These are phyloP conservation scores for Melampsora americana DNA, from an alignment of 1,284 basidiomycete genomes.

Conservation along the genomic window DNA sequence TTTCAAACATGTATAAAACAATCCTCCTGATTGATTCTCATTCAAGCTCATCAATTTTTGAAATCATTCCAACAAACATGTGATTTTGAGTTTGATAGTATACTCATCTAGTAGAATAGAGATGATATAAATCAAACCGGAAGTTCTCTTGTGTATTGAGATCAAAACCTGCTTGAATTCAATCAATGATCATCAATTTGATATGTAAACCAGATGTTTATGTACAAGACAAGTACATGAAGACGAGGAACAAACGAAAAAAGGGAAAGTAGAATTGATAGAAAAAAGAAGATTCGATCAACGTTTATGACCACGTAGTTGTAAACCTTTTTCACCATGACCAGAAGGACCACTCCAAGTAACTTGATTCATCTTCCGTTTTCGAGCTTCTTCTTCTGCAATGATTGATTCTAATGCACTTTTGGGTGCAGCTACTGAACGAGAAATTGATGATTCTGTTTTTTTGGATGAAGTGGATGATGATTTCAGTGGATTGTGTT, in stretches of 20 bases:
- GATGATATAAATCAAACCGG: too few relatives aligned
- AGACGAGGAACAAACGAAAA: not conserved
- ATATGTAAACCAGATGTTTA: not conserved
- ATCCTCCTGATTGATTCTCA: too few relatives aligned
- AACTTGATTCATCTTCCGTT: constrained; percentile 19
- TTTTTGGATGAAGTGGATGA: constrained; percentile 20
- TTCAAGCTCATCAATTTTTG: too few relatives aligned
- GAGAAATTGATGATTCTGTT: not conserved
- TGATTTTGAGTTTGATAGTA: too few relatives aligned
- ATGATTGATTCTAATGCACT: constrained; percentile 41
- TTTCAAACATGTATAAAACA: too few relatives aligned
- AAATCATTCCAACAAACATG: too few relatives aligned
- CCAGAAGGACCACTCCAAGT: constrained; percentile 41
- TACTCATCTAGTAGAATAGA: too few relatives aligned
- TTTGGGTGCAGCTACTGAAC: constrained; percentile 11
- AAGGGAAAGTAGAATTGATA: not conserved
- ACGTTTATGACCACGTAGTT: constrained; percentile 3
- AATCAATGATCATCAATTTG: not conserved
- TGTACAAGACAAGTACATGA: not conserved
- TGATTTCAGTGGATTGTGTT: constrained; percentile 32
- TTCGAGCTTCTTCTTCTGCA: constrained; percentile 41
- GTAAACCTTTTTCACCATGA: constrained; percentile 33
- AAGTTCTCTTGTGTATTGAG: too few relatives aligned
- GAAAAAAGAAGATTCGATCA: not conserved
- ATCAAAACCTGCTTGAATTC: too few relatives aligned